Base-by-base conservation (phyloP, 495 filamentous ascomycete genomes). In the Tuber aestivum region DNA sequence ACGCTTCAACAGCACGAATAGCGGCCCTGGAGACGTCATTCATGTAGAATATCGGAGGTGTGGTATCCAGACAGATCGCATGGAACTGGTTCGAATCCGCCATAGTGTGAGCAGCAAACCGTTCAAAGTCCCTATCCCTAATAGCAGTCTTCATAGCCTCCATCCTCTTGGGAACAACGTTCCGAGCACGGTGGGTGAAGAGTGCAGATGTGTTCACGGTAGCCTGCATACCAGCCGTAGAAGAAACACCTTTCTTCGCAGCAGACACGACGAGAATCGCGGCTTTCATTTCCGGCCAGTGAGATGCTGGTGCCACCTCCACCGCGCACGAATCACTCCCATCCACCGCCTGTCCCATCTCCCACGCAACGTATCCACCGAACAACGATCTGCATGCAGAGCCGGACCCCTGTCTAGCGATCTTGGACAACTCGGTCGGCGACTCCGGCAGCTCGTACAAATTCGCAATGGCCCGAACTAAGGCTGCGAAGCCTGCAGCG, bases 21-120 rank as follows among this genome's bases (percentile, higher is more conserved):
- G 94, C 93, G 12, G 94, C 93, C 23, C 92, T 86, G 27, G 89
- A 92, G 32, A 95, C 91, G 84, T 98, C 95, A 82, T 98, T 99
- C 87, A 98, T 88, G 86, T 99, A 99, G 86, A 97, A 97, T 78
- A 99, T 98, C 21, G 95, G 95, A 71, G 95, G 95, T 83, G 92
- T 92, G 0, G 96, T 97, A 85, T 99, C 95, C 75, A 95, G 86
- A 83, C 95, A 97, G 42, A 91, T 92, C 23, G 95, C 93, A 83
- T 99, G 95, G 90, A 99, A 99, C 73, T 89, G 90, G 84, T 99
- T 99, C 82, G 92, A 94, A 82, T 99, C 95, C 81, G 90, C 90
- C 94, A 97, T 98, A 20, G 96, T 97, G 45, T 97, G 88, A 84
- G 91, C 89, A 7, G 91, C 95, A 83, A 98, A 99, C n/a, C 86